A percentile compares a stretch with the other conserved stretches of the same genome.
Evolutionary conservation across 192 early-diverging fungal species (phyloP).

Genomic region (Linnemannia zychae): DNA sequence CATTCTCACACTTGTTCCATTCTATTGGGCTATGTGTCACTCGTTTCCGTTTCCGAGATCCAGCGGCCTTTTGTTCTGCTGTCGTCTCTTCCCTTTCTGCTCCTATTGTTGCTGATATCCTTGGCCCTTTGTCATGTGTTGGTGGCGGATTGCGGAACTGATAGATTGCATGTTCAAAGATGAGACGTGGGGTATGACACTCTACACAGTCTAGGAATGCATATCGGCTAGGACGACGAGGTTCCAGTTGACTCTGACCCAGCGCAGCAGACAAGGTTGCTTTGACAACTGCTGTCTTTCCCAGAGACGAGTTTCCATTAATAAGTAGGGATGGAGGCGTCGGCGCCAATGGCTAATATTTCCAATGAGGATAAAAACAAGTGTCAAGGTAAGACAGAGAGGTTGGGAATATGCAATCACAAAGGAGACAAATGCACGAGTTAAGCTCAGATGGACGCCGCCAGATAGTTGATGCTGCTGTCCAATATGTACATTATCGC

Average conservation of each 20-base stretch:
- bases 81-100: neutral
- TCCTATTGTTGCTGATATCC: slow-evolving; percentile 35
- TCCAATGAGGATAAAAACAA: neutral
- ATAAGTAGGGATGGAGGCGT: slow-evolving; percentile 62
- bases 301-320: slow-evolving; percentile 64
- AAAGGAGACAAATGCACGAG: neutral
- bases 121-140: slow-evolving; percentile 50
- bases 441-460: neutral
- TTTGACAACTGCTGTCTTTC: slow-evolving; percentile 63
- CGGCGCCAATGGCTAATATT: slow-evolving; percentile 24
- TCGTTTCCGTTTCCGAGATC: slow-evolving; percentile 16
- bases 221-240: slow-evolving; percentile 40
- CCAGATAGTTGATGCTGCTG: neutral
- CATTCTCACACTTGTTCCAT: slow-evolving; percentile 72
- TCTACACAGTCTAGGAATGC: slow-evolving; percentile 83
- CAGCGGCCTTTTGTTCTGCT: neutral
- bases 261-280: slow-evolving; percentile 29
- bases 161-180: slow-evolving; percentile 85
- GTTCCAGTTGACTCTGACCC: neutral
- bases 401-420: neutral
- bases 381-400: neutral
- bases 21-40: neutral
- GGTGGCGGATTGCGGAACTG: slow-evolving; percentile 68
- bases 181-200: slow-evolving; percentile 77
- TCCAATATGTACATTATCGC: neutral